Evolutionary conservation across 192 early-diverging fungal species (phyloP), one percentile per base, ranked within the genome.

Genomic region (Rhizophagus clarus): DNA sequence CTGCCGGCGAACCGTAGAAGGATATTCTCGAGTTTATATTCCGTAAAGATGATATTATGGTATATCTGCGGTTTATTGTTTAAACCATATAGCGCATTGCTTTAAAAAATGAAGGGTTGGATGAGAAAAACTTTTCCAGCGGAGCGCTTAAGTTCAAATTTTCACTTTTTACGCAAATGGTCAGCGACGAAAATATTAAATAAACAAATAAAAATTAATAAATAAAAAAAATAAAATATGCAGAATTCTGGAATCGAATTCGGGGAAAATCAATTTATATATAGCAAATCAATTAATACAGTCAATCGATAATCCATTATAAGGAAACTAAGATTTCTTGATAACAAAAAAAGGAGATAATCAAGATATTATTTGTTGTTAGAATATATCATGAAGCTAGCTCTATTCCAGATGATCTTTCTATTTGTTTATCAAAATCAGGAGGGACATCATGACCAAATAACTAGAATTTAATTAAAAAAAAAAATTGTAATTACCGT

Each of bases 381-480:
- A 63, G 22, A 63, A 63, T 63, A 26, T 26, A n/a, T 63, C 61
- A 63, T 22, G 68, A 40, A 40, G 37, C 11, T 11, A 45, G 42
- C 9, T 45, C 42, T 45, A 72, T 79, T 24, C 83, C 80, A 24
- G 85, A 76, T 5, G 83, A 83, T 72, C 84, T 84, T 45, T 74
- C 40, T 56, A 86, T 84, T 15, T 67, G 76, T 7, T 74, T 77
- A 22, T 67, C 78, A 20, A 86, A 26, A 20, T 51, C 73, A 6
- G 26, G 15, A 2, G 80, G 80, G 2, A 80, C 83, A 42, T 83
- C 83, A 8, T 32, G 49, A 15, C 85, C 85, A 80, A 81, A 86
- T 12, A 86, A 61, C 81, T 84, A 37, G n/a, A 32, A 24, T 34
- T 61, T 66, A 56, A 37, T 26, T 49, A 22, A 56, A 0, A 69